Evolutionary conservation across 1,284 basidiomycete genomes (phyloP).

Genomic region (Pulchroboletus neoregius): DNA sequence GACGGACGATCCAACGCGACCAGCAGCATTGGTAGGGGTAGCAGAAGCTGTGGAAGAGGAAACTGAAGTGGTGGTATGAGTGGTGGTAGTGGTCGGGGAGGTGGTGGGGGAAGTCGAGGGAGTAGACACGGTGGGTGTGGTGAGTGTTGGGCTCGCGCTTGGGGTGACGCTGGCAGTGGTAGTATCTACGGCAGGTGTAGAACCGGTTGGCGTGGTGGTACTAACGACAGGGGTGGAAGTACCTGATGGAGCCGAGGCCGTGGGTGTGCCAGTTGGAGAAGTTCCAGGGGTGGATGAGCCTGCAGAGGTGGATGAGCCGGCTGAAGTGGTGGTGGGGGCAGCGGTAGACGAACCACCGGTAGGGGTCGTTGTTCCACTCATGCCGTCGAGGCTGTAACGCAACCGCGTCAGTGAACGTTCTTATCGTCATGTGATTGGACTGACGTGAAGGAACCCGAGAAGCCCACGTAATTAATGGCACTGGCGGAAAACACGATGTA

Average conservation of each 20-base stretch:
- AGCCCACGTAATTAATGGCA: slow-evolving; percentile 40
- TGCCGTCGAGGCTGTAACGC: slow-evolving; percentile 45
- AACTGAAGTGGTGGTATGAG: background rate
- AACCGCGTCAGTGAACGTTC: slow-evolving; percentile 10
- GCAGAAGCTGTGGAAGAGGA: slow-evolving; percentile 14
- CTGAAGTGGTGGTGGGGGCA: slow-evolving; percentile 39
- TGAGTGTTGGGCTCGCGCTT: slow-evolving; percentile 1
- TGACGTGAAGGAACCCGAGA: slow-evolving; percentile 55
- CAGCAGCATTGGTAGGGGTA: slow-evolving; percentile 20
- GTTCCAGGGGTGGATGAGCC: slow-evolving; percentile 14
- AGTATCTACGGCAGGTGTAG: slow-evolving; percentile 6
- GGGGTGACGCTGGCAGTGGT: background rate
- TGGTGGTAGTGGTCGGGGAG: background rate
- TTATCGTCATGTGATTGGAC: slow-evolving; percentile 24
- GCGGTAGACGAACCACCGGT: slow-evolving; percentile 39
- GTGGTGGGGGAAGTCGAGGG: background rate
- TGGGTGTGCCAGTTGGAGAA: slow-evolving; percentile 3
- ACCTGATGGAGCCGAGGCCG: slow-evolving; percentile 11
- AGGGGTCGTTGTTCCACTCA: slow-evolving; percentile 46
- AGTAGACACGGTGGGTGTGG: background rate
- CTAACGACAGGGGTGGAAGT: slow-evolving; percentile 8
- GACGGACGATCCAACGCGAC: slow-evolving; percentile 18
- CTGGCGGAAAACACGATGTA: slow-evolving; percentile 58
- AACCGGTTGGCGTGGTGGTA: slow-evolving; percentile 11
- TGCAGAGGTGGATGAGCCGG: slow-evolving; percentile 45